Base-by-base conservation (phyloP, 352 stramenopile genomes). In the Phytophthora tubulina region DNA sequence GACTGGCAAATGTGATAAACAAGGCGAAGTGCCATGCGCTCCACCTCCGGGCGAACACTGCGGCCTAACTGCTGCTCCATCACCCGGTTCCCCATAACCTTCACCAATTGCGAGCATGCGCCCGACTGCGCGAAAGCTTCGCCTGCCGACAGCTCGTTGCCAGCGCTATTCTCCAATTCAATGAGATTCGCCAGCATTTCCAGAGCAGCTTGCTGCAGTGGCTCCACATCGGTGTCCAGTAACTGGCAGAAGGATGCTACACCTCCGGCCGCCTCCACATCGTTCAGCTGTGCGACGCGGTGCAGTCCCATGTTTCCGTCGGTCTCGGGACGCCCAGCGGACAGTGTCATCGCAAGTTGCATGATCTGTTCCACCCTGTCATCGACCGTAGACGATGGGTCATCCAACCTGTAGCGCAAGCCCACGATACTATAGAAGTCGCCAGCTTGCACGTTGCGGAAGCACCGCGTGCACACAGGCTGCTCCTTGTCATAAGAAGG, bases 141-240 rank as follows among this genome's bases (percentile, higher is more conserved):
- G 3, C 86, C 88, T 3, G 85, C 81, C 0, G 79, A 69, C 1
- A 91, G 32, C 44, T 94, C 86, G 48, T 93, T 92, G 2, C 83
- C 86, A 2, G 82, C 86, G 35, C 76, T 82, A 46, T 94, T 95
- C 51, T 95, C 68, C 8, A 96, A 57, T 30, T 90, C 84, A 54
- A 95, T 81, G 21, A 94, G 63, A 57, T 93, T 94, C 6, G 79
- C 78, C 17, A 96, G 72, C 84, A 96, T 89, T 36, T 95, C 85
- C 4, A 96, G 66, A 10, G 79, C 63, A 3, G 75, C 78, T 53
- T 83, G 81, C 51, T 94, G 85, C 4, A 92, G 45, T 14, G 85
- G 76, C 53, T 87, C 81, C 1, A 83, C 68, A 30, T 89, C 80
- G 0, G 78, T 86, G 9, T 78, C 68, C 1, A 95, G 70, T 38